Conservation (phyloP, 352 stramenopile species). For the Aphanomyces astaci region DNA sequence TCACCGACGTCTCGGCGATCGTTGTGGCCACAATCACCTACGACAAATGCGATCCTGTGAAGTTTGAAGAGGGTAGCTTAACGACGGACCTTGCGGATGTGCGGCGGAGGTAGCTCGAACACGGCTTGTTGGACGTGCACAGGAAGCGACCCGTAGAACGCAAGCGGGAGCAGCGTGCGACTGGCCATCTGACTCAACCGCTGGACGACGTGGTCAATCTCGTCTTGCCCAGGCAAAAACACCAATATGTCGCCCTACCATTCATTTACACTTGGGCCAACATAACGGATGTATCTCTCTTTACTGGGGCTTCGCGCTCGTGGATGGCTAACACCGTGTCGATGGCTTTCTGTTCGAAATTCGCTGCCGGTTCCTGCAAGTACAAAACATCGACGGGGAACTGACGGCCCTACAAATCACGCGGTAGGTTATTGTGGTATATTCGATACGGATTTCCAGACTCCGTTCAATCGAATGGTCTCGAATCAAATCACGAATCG, state of each 20-base stretch:
- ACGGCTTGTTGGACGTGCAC: constrained; percentile 87
- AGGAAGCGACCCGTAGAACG: constrained; percentile 91
- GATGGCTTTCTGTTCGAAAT: constrained; percentile 69
- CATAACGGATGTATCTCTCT: no score
- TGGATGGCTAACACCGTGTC: constrained; percentile 66
- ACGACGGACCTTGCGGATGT: constrained; percentile 77
- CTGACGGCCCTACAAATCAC: constrained; percentile 62
- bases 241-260: constrained; percentile 88
- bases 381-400: constrained; percentile 91
- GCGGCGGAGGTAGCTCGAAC: constrained; percentile 73
- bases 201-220: constrained; percentile 89
- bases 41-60: no score
- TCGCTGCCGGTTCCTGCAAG: constrained; percentile 46
- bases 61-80: no score
- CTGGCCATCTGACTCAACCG: constrained; percentile 40
- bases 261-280: no score
- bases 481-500: no score
- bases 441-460: no score
- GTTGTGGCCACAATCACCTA: constrained; percentile 80
- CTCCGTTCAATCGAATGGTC: no score
- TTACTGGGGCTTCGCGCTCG: constrained; percentile 36
- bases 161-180: constrained; percentile 46
- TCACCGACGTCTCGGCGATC: constrained; percentile 95
- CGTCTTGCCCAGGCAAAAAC: constrained; percentile 91
- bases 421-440: no score